These are phyloP conservation scores for Penicillium tannophilum DNA, from an alignment of 495 filamentous ascomycete species.

Conservation along the genomic window DNA sequence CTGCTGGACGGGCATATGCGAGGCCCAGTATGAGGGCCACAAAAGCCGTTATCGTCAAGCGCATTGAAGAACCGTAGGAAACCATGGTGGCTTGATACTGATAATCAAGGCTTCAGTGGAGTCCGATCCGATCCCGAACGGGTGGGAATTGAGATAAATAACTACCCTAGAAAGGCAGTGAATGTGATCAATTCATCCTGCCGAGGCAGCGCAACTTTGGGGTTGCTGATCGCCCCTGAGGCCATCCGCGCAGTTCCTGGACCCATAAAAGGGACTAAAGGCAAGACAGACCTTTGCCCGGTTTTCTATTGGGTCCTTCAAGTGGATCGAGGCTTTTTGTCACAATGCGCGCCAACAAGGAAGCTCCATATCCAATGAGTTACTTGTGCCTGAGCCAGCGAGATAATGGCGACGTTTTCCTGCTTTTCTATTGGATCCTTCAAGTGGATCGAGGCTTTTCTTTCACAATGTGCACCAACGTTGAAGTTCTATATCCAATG, in stretches of 20 bases:
- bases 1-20: slow-evolving; percentile 19
- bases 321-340: not conserved
- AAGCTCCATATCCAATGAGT: not conserved
- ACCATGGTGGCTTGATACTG: slow-evolving; percentile 1
- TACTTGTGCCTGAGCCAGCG: not conserved
- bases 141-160: slow-evolving; percentile 21
- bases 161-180: slow-evolving; percentile 5
- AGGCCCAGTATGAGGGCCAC: slow-evolving; percentile 22
- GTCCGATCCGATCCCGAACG: slow-evolving; percentile 3
- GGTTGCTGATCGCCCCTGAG: slow-evolving; percentile 14
- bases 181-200: slow-evolving; percentile 17
- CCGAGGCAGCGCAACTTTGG: slow-evolving; percentile 17
- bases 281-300: not conserved
- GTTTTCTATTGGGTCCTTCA: not conserved
- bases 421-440: not conserved
- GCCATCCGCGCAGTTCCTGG: slow-evolving; percentile 3
- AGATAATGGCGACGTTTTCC: not conserved
- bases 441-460: not conserved
- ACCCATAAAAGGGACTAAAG: not conserved
- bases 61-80: slow-evolving; percentile 11
- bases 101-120: slow-evolving; percentile 2
- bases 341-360: not conserved
- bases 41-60: slow-evolving; percentile 21
- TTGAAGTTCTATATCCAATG: not conserved
- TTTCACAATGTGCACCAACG: not conserved